Conservation (phyloP, 352 stramenopile species). For the Globisporangium megalacanthum region DNA sequence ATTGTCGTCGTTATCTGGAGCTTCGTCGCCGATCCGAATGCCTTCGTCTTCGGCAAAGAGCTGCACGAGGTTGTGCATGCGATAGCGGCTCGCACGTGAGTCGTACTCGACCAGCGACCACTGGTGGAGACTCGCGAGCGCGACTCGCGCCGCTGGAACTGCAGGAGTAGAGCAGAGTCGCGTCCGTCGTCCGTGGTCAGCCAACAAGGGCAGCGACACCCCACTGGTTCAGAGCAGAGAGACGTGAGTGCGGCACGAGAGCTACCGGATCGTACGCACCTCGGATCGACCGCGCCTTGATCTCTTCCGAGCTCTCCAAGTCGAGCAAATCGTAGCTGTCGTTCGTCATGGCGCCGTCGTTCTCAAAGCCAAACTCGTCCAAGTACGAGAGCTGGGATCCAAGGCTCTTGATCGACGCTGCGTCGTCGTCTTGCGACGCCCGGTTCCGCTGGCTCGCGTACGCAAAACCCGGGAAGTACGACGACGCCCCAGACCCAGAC, state of each 20-base stretch:
- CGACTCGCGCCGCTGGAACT: slow-evolving; percentile 43
- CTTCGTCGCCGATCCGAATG: slow-evolving; percentile 42
- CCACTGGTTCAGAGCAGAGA: too few relatives aligned
- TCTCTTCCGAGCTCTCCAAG: slow-evolving; percentile 62
- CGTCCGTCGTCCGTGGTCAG: too few relatives aligned
- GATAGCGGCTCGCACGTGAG: slow-evolving; percentile 59
- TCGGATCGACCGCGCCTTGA: slow-evolving; percentile 40
- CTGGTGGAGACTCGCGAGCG: slow-evolving; percentile 59
- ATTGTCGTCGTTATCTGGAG: neutral
- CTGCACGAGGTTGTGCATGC: slow-evolving; percentile 81
- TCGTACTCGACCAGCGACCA: slow-evolving; percentile 83
- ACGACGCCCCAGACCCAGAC: slow-evolving; percentile 21
- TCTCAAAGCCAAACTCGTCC: slow-evolving; percentile 69
- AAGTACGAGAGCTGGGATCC: slow-evolving; percentile 62
- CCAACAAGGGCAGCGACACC: too few relatives aligned
- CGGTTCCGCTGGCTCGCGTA: slow-evolving; percentile 33
- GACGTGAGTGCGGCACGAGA: too few relatives aligned
- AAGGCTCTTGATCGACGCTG: slow-evolving; percentile 46
- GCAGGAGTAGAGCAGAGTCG: neutral
- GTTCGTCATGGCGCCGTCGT: slow-evolving; percentile 74
- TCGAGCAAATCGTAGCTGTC: slow-evolving; percentile 75
- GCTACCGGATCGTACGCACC: slow-evolving; percentile 10
- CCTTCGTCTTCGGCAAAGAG: slow-evolving; percentile 81
- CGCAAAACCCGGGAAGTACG: slow-evolving; percentile 44
- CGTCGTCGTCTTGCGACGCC: slow-evolving; percentile 36